A percentile compares a stretch with the other conserved stretches of the same genome.
Evolutionary conservation across 768 basidiomycete genomes (phyloP).

Genomic region (Hypholoma fasciculare): DNA sequence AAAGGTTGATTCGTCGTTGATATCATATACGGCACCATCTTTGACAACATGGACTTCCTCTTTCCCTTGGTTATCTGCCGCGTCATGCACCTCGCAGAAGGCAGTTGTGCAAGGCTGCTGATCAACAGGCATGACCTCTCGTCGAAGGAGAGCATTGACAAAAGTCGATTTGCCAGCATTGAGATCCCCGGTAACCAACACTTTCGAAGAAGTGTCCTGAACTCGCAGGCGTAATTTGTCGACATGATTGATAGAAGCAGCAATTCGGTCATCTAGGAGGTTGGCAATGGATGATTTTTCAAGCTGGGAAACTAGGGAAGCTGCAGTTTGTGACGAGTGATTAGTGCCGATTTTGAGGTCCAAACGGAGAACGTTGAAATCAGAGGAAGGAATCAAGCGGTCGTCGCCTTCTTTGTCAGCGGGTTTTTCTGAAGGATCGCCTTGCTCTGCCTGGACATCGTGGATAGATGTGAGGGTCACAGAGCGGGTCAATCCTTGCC

Average conservation of each 20-base stretch:
- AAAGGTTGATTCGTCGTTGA: slow-evolving; percentile 75
- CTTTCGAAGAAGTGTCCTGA: slow-evolving; percentile 90
- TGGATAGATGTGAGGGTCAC: slow-evolving; percentile 56
- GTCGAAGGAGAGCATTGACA: slow-evolving; percentile 90
- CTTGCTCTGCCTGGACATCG: slow-evolving; percentile 44
- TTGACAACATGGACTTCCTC: slow-evolving; percentile 89
- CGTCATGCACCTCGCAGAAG: slow-evolving; percentile 96
- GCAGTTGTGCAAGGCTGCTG: slow-evolving; percentile 98
- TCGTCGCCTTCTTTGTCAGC: slow-evolving; percentile 26
- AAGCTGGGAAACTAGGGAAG: slow-evolving; percentile 84
- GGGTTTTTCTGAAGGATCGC: slow-evolving; percentile 20
- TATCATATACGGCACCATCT: slow-evolving; percentile 66
- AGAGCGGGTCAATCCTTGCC: slow-evolving; percentile 53
- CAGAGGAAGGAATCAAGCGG: slow-evolving; percentile 46
- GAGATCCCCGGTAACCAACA: slow-evolving; percentile 96
- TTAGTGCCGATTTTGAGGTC: slow-evolving; percentile 89
- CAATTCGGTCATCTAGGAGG: slow-evolving; percentile 84
- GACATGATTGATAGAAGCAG: slow-evolving; percentile 72
- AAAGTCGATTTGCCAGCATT: slow-evolving; percentile 99
- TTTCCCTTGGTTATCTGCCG: slow-evolving; percentile 71
- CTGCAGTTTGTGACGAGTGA: slow-evolving; percentile 59
- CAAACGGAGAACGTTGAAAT: slow-evolving; percentile 87
- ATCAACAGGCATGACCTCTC: slow-evolving; percentile 94
- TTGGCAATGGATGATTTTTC: slow-evolving; percentile 93
- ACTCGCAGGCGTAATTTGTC: slow-evolving; percentile 85